phyloP scores from a whole-genome alignment of 495 filamentous ascomycete species.

The Aspergillus taichungensis region DNA sequence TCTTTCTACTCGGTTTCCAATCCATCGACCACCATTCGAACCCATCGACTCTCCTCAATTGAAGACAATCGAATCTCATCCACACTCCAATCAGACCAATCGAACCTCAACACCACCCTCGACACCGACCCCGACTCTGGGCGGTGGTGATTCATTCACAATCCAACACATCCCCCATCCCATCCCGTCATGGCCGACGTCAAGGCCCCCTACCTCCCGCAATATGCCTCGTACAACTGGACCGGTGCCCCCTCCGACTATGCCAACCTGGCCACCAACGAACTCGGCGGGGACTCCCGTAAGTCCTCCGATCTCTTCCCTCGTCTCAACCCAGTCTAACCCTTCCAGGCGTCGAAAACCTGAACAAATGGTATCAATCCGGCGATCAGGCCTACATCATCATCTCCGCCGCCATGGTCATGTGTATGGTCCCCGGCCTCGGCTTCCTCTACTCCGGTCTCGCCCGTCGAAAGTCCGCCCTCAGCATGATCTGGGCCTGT shows the following conservation, averaged over 20 bases:
- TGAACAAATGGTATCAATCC: conserved; percentile 79
- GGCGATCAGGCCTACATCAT: conserved; percentile 86
- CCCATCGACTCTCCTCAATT: no score
- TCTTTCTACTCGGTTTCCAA: no score
- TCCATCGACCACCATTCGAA: no score
- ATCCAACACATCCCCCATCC: no score
- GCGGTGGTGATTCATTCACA: no score
- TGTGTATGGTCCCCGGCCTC: conserved; percentile 78
- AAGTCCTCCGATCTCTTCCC: no score
- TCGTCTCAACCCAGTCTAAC: no score
- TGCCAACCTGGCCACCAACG: conserved; percentile 59
- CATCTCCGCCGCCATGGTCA: conserved; percentile 84
- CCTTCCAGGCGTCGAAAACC: conserved; percentile 53
- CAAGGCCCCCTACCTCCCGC: conserved; percentile 25
- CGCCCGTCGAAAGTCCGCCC: conserved; percentile 53
- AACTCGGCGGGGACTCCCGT: conserved; percentile 75
- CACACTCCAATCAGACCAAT: no score
- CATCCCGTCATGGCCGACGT: conserved; percentile 10
- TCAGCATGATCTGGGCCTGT: conserved; percentile 64
- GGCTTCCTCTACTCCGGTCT: conserved; percentile 63
- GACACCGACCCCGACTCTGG: no score
- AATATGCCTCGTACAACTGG: conserved; percentile 68
- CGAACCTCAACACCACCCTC: no score
- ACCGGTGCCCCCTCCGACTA: conserved; percentile 65
- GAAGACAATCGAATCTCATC: no score